A percentile compares a stretch with the other conserved stretches of the same genome.
Conservation (phyloP, 2,329 filamentous ascomycete species). For the Whalleya microplaca region DNA sequence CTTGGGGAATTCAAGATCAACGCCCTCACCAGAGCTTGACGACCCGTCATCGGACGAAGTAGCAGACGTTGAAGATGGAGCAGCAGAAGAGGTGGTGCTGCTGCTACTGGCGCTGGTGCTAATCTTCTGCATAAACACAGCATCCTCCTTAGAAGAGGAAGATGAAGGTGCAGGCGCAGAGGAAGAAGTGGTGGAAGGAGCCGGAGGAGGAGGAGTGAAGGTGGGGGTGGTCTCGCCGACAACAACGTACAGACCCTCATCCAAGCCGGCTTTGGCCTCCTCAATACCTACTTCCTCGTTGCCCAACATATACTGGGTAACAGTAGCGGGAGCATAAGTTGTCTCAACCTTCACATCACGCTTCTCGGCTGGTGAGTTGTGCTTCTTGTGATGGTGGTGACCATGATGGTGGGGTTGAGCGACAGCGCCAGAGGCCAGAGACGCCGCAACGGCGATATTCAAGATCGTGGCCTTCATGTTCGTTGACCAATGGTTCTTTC, state of each 20-base stretch:
- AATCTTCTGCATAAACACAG: conserved; percentile 38
- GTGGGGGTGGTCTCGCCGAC: conserved; percentile 62
- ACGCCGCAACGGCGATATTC: conserved; percentile 55
- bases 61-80: conserved; percentile 40
- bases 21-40: conserved; percentile 47
- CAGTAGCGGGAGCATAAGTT: conserved; percentile 62
- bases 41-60: conserved; percentile 37
- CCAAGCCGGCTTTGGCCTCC: conserved; percentile 73
- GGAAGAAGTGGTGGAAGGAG: conserved; percentile 31
- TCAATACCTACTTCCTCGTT: conserved; percentile 62
- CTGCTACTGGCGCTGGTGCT: conserved; percentile 38
- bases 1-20: conserved; percentile 74
- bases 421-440: conserved; percentile 46
- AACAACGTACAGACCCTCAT: conserved; percentile 70
- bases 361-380: conserved; percentile 51
- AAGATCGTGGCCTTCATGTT: conserved; percentile 54
- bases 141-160: conserved; percentile 37
- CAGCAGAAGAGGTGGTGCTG: conserved; percentile 41
- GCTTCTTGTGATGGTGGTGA: conserved; percentile 64
- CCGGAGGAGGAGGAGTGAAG: conserved; percentile 48
- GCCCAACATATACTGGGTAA: conserved; percentile 73
- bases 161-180: conserved; percentile 33
- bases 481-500: conserved; percentile 2
- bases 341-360: conserved; percentile 47
- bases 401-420: conserved; percentile 63